Base-by-base conservation (phyloP, 192 early-diverging fungal species). In the Anaeromyces robustus region DNA sequence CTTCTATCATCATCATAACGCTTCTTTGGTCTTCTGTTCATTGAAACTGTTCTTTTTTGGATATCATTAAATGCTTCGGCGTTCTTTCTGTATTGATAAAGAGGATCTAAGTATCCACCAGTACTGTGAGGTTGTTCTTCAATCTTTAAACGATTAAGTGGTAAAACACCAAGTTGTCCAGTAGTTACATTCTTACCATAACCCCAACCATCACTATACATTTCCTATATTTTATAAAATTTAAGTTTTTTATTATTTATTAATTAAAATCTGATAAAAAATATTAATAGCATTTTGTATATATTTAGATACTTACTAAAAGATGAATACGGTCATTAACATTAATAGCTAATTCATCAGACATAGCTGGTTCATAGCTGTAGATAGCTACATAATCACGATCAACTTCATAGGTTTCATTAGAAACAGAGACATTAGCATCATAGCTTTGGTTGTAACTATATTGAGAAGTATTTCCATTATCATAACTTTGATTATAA, bases 141-240 rank as follows among this genome's bases (percentile, higher is more conserved):
- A n/a, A n/a, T 26, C 26, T 68, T 68, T 68, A 68, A 68, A 68
- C 52, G 52, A 18, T 68, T 68, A 39, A 86, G 82, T 4, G 86
- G 86, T 29, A 87, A 77, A 29, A 87, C 84, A 30, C 86, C 86
- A 17, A 80, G 43, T 77, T 83, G 82, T 5, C 81, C 82, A 16
- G 83, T 82, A 0, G 86, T 81, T 43, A 85, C 83, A 81, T 87
- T 87, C 30, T 59, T 79, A 52, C 86, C 86, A 68, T 84, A 83
- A 41, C 82, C 84, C 84, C 82, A 83, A 11, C 86, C 86, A 83
- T 87, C 86, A 79, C 82, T 84, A 79, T 85, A 87, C 59, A 87
- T 68, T n/a, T 68, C n/a, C n/a, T n/a, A n/a, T n/a, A n/a, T n/a
- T n/a, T n/a, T n/a, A n/a, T n/a, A n/a, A n/a, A n/a, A n/a, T n/a